These are phyloP conservation scores for Ramularia endophylla DNA, from an alignment of 2,329 filamentous ascomycete species.

Conservation along the genomic window DNA sequence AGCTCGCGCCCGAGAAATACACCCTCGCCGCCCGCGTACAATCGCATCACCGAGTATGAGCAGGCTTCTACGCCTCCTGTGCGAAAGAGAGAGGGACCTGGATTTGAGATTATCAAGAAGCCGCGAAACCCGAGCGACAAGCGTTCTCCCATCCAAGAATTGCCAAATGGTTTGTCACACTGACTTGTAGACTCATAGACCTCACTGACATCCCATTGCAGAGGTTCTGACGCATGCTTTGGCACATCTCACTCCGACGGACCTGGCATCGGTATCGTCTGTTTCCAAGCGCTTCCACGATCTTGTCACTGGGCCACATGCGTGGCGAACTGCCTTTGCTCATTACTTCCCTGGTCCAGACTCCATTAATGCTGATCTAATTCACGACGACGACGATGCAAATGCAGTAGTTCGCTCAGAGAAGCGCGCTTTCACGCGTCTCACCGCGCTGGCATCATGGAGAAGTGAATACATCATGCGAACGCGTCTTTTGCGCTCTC, in stretches of 20 bases:
- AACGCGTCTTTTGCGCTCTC: constrained; percentile 73
- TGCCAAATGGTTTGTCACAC: constrained; percentile 77
- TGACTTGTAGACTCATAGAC: neutral
- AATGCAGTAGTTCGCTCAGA: constrained; percentile 60
- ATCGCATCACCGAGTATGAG: constrained; percentile 53
- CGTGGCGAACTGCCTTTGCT: constrained; percentile 88
- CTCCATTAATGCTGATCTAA: constrained; percentile 39
- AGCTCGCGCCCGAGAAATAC: constrained; percentile 16
- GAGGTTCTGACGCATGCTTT: constrained; percentile 89
- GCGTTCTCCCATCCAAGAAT: constrained; percentile 48
- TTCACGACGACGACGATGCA: constrained; percentile 43
- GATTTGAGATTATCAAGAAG: constrained; percentile 49
- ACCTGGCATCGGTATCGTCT: constrained; percentile 73
- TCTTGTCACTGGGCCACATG: constrained; percentile 83
- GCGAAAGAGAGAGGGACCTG: constrained; percentile 39
- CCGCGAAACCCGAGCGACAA: constrained; percentile 39
- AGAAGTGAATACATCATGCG: constrained; percentile 90
- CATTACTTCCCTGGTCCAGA: constrained; percentile 81
- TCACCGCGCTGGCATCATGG: constrained; percentile 86
- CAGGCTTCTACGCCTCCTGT: constrained; percentile 34
- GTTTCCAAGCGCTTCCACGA: constrained; percentile 84
- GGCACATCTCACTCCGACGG: constrained; percentile 81
- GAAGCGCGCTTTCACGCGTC: constrained; percentile 70
- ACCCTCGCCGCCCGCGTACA: constrained; percentile 38
- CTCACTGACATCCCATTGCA: constrained; percentile 36